Evolutionary conservation across 768 basidiomycete genomes (phyloP).

Genomic region (Exidia glandulosa): DNA sequence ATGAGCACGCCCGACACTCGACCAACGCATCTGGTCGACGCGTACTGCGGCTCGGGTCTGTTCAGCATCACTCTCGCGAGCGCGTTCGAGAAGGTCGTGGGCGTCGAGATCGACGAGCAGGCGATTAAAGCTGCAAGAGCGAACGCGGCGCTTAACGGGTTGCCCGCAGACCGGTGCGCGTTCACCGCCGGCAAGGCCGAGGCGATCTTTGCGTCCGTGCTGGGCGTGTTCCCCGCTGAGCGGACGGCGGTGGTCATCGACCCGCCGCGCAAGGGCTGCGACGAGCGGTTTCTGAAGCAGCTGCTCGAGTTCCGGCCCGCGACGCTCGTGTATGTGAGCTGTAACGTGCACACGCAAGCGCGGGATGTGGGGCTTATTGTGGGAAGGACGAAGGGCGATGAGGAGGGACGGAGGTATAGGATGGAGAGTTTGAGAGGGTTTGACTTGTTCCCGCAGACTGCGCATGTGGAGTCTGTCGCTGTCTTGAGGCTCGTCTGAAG

Average conservation of each 20-base stretch:
- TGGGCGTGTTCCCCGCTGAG: constrained; percentile 45
- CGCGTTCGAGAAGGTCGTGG: constrained; percentile 64
- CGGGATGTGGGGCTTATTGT: constrained; percentile 74
- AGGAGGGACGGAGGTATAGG: constrained; percentile 43
- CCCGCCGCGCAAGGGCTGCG: constrained; percentile 93
- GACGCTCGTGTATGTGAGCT: constrained; percentile 82
- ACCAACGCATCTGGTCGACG: constrained; percentile 82
- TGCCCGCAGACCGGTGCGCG: constrained; percentile 42
- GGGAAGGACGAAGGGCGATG: constrained; percentile 27
- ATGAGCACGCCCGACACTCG: constrained; percentile 6
- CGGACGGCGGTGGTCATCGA: constrained; percentile 70
- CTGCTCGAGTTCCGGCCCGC: constrained; percentile 55
- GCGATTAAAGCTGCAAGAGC: constrained; percentile 57
- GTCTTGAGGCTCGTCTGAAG: constrained; percentile 27
- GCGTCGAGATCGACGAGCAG: constrained; percentile 74
- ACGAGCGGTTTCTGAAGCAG: constrained; percentile 67
- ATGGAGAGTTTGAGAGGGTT: constrained; percentile 81
- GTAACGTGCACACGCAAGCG: constrained; percentile 90
- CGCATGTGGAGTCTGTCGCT: constrained; percentile 81
- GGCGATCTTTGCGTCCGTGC: constrained; percentile 65
- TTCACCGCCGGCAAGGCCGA: constrained; percentile 80
- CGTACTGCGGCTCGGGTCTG: constrained; percentile 85
- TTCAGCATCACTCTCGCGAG: constrained; percentile 78
- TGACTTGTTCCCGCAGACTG: constrained; percentile 93
- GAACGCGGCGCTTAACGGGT: constrained; percentile 55